Evolutionary conservation across 768 basidiomycete species (phyloP).

Genomic region (Lentinula sp.): DNA sequence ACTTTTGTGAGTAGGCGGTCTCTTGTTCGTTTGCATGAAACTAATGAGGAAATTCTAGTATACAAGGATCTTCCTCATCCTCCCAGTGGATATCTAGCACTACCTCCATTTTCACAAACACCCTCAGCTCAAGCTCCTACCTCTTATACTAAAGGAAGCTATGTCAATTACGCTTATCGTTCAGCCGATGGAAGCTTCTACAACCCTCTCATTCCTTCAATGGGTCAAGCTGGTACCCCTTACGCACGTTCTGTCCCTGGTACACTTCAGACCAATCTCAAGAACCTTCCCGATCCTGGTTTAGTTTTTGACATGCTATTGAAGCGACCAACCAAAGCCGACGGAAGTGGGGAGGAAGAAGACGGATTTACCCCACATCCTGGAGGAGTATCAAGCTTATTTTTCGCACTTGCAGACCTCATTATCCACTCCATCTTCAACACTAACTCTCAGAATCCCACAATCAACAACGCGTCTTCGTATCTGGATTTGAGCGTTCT

Average conservation of each 20-base stretch:
- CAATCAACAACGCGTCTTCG: slow-evolving; percentile 58
- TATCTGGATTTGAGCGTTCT: slow-evolving; percentile 75
- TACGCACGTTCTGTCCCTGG: slow-evolving; percentile 62
- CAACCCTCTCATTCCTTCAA: slow-evolving; percentile 43
- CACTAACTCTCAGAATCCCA: slow-evolving; percentile 38
- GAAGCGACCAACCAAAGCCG: slow-evolving; percentile 21
- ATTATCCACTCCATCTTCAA: slow-evolving; percentile 70
- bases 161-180: slow-evolving; percentile 46
- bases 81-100: slow-evolving; percentile 43
- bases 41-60: slow-evolving; percentile 33
- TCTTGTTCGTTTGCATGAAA: slow-evolving; percentile 1
- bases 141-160: not conserved
- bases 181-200: slow-evolving; percentile 58
- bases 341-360: slow-evolving; percentile 1
- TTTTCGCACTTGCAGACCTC: slow-evolving; percentile 77
- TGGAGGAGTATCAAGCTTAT: slow-evolving; percentile 63
- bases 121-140: slow-evolving; percentile 5
- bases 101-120: slow-evolving; percentile 14
- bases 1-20: slow-evolving; percentile 42
- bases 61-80: slow-evolving; percentile 82
- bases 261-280: slow-evolving; percentile 24
- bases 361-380: slow-evolving; percentile 34
- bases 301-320: slow-evolving; percentile 71
- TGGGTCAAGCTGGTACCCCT: slow-evolving; percentile 57
- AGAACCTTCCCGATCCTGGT: slow-evolving; percentile 54